Conservation (phyloP, 768 basidiomycete genomes). For the Lentinula raphanica region DNA sequence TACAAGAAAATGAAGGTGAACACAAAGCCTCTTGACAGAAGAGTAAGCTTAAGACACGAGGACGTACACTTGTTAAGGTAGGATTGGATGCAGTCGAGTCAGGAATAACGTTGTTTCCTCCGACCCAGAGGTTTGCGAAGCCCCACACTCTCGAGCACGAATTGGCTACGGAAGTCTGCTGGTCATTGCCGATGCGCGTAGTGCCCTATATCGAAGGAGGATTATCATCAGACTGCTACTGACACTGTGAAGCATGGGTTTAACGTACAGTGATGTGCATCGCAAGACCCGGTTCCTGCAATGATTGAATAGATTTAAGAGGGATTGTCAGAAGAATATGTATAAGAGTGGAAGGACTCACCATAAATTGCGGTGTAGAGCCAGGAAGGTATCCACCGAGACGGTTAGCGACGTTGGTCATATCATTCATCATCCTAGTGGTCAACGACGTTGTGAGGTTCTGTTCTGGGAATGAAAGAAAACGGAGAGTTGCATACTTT, state of each 20-base stretch:
- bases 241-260: neutral
- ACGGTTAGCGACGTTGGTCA: slow-evolving; percentile 23
- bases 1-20: neutral
- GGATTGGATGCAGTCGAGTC: slow-evolving; percentile 19
- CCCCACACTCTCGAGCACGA: slow-evolving; percentile 12
- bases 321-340: slow-evolving; percentile 14
- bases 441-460: slow-evolving; percentile 13
- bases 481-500: slow-evolving; percentile 1
- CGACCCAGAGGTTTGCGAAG: slow-evolving; percentile 27
- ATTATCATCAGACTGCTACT: neutral
- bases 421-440: slow-evolving; percentile 13
- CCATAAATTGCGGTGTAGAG: slow-evolving; percentile 27
- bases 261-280: slow-evolving; percentile 1
- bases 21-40: neutral
- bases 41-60: neutral
- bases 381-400: slow-evolving; percentile 29
- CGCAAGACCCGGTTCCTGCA: neutral
- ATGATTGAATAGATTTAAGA: no score
- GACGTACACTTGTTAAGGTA: neutral
- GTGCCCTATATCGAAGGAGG: slow-evolving; percentile 6
- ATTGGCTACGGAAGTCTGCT: slow-evolving; percentile 18
- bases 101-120: slow-evolving; percentile 23
- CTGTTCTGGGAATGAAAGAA: neutral
- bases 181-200: slow-evolving; percentile 7
- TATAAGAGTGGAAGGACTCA: slow-evolving; percentile 10